Conservation (phyloP, 2,329 filamentous ascomycete species). For the Penicillium sp. region DNA sequence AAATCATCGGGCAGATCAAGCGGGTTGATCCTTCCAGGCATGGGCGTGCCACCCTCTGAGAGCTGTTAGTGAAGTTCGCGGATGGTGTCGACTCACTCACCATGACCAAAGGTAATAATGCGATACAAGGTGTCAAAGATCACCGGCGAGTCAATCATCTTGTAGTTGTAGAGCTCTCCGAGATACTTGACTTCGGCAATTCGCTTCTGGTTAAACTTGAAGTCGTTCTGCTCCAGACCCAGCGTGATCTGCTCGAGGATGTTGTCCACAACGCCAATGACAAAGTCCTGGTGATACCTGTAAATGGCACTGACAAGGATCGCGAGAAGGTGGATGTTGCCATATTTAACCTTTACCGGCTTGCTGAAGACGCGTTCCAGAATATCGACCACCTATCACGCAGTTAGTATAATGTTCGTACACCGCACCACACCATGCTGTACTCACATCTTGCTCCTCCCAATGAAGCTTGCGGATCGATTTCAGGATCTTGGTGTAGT, state of each 20-base stretch:
- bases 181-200: conserved; percentile 94
- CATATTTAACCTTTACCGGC: conserved; percentile 93
- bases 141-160: conserved; percentile 87
- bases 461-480: conserved; percentile 92
- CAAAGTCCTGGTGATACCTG: conserved; percentile 84
- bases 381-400: conserved; percentile 65
- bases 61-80: no score
- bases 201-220: conserved; percentile 90
- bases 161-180: conserved; percentile 93
- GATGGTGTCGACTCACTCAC: no score
- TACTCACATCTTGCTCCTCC: conserved; percentile 93
- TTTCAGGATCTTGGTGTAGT: conserved; percentile 86
- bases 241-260: conserved; percentile 78
- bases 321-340: conserved; percentile 86
- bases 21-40: conserved; percentile 64
- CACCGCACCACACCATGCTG: no score
- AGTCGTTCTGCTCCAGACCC: conserved; percentile 90
- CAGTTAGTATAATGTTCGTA: no score
- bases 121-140: conserved; percentile 94
- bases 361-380: conserved; percentile 90
- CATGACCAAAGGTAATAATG: conserved; percentile 85
- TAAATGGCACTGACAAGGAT: conserved; percentile 82
- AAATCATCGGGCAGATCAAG: conserved; percentile 88
- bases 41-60: conserved; percentile 68
- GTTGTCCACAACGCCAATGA: conserved; percentile 83